Conservation (phyloP, 116 monocot species). For the Cymodocea nodosa region DNA sequence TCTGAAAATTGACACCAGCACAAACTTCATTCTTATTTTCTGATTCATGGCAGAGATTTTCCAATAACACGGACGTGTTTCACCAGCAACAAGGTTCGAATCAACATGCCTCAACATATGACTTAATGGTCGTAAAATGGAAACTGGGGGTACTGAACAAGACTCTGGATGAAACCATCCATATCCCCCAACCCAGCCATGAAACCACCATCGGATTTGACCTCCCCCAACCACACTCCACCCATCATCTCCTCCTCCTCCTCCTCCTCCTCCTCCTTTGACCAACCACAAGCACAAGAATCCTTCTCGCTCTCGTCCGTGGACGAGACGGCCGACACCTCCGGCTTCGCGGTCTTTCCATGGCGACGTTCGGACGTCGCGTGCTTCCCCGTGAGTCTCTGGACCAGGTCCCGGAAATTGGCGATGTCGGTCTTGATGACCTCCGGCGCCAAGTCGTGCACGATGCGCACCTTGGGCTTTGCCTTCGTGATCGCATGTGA, state of each 20-base stretch:
- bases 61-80: no score
- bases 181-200: constrained; percentile 1
- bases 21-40: no score
- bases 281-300: background rate
- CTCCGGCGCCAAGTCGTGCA: constrained; percentile 46
- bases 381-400: constrained; percentile 46
- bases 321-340: no score
- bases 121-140: background rate
- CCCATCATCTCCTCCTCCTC: no score
- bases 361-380: background rate
- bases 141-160: background rate
- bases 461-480: constrained; percentile 40
- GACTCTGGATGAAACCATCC: background rate
- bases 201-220: background rate
- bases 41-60: no score
- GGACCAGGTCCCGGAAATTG: constrained; percentile 52
- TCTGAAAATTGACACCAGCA: no score
- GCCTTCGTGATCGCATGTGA: constrained; percentile 17
- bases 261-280: background rate
- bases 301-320: no score
- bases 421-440: constrained; percentile 41
- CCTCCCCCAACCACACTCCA: background rate
- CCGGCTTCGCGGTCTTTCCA: background rate
- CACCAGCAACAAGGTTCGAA: no score
- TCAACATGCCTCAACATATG: no score